Conservation (phyloP, 306 rosid species). For the Mimosa bimucronata region DNA sequence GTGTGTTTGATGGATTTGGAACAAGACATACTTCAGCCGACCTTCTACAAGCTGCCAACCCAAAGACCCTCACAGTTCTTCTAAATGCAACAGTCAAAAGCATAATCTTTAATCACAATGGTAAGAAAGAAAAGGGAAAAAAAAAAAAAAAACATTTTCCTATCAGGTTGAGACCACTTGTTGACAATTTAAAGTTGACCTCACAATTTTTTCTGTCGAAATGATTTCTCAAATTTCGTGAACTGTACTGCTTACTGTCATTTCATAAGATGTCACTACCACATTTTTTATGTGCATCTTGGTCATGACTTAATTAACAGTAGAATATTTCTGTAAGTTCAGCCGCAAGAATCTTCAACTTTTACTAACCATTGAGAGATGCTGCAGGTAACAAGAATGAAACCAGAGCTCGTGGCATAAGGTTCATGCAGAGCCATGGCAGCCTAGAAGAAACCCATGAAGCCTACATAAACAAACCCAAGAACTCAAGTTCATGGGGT, state of each 20-base stretch:
- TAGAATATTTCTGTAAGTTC: background rate
- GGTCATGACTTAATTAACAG: background rate
- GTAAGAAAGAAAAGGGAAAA: constrained; percentile 47
- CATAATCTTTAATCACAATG: constrained; percentile 53
- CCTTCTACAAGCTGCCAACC: constrained; percentile 65
- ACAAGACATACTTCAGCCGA: constrained; percentile 71
- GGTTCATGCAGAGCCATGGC: constrained; percentile 64
- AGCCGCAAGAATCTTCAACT: background rate
- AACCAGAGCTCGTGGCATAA: constrained; percentile 59
- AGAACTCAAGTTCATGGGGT: constrained; percentile 53
- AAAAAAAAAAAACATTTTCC: background rate
- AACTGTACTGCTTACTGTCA: background rate
- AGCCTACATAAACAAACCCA: constrained; percentile 54
- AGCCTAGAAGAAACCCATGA: constrained; percentile 42
- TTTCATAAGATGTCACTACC: background rate
- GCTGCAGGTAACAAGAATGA: constrained; percentile 51
- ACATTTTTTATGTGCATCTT: background rate
- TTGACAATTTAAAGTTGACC: background rate
- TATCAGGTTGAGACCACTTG: background rate
- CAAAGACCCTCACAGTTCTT: constrained; percentile 55
- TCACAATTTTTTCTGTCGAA: background rate
- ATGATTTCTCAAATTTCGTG: background rate
- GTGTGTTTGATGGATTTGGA: constrained; percentile 63
- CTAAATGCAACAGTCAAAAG: constrained; percentile 71
- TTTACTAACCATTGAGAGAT: constrained; percentile 5